These are phyloP conservation scores for Geotrichum reessii DNA, from an alignment of 1,139 yeast genomes.

Conservation along the genomic window DNA sequence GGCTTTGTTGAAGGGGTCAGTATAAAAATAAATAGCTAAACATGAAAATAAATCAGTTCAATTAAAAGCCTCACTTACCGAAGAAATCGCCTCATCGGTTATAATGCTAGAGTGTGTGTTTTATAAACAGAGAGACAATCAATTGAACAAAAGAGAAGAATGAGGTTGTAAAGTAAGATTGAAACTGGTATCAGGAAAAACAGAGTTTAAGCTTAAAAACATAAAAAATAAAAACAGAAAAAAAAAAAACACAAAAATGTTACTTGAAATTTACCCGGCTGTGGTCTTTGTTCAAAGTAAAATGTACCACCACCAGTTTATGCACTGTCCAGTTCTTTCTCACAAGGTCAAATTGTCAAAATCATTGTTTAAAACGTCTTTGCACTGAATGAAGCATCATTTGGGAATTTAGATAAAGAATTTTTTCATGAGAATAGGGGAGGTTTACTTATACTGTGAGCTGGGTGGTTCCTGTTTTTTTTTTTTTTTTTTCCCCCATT, in stretches of 20 bases:
- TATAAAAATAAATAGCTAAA: neutral
- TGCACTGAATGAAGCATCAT: no score
- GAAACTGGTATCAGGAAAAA: neutral
- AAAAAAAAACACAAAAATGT: neutral
- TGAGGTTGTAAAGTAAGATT: neutral
- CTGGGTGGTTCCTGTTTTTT: no score
- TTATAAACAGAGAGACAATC: neutral
- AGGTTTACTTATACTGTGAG: no score
- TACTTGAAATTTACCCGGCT: neutral
- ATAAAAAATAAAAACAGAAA: neutral
- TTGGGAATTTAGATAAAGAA: no score
- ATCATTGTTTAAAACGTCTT: neutral
- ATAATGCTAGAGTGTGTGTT: neutral
- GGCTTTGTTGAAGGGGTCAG: neutral
- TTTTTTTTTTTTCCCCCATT: no score
- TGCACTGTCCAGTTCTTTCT: neutral
- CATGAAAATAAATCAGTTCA: neutral
- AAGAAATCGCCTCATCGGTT: slow-evolving; percentile 8
- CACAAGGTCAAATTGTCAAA: no score
- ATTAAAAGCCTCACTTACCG: slow-evolving; percentile 4
- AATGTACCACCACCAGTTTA: neutral
- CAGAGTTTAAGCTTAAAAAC: neutral
- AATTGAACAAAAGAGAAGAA: neutral
- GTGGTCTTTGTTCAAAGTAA: neutral
- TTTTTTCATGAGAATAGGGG: no score